Conservation (phyloP, 23 red algal genomes). For the Gracilariopsis chorda region DNA sequence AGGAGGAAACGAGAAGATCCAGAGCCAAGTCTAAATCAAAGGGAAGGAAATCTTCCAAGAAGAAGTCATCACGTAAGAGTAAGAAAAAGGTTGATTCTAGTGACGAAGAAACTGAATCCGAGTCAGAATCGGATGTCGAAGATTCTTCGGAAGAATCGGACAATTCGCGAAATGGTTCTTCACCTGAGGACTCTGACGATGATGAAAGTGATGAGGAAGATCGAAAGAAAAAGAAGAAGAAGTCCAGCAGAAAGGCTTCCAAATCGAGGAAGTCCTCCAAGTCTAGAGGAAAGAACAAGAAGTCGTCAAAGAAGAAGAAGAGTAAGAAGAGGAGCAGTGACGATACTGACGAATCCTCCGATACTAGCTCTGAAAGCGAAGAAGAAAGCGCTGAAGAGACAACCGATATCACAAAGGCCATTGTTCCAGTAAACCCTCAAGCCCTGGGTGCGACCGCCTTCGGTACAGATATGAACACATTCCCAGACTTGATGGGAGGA, state of each 20-base stretch:
- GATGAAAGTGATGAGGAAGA: constrained; percentile 27
- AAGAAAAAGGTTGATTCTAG: constrained; percentile 4
- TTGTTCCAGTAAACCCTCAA: constrained; percentile 34
- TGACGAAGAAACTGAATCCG: constrained; percentile 25
- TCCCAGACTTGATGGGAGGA: constrained; percentile 49
- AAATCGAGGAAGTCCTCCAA: constrained; percentile 23
- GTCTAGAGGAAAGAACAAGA: not conserved
- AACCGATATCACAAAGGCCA: not conserved
- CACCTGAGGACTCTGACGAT: not conserved
- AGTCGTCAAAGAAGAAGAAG: not conserved
- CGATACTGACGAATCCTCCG: not conserved
- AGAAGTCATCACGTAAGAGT: constrained; percentile 6
- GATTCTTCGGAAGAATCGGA: not conserved
- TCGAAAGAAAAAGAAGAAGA: not conserved
- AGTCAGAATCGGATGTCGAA: constrained; percentile 17
- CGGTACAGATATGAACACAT: constrained; percentile 38
- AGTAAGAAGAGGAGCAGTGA: constrained; percentile 42
- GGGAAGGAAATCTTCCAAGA: constrained; percentile 10
- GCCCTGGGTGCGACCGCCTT: constrained; percentile 4
- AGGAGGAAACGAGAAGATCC: not conserved
- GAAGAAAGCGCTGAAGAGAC: constrained; percentile 32
- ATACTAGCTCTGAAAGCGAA: constrained; percentile 12
- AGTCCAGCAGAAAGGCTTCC: not conserved
- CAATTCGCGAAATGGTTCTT: not conserved
- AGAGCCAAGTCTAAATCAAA: too few species aligned